phyloP scores from a whole-genome alignment of 2,329 filamentous ascomycete genomes.

The Zymoseptoria crescenta region DNA sequence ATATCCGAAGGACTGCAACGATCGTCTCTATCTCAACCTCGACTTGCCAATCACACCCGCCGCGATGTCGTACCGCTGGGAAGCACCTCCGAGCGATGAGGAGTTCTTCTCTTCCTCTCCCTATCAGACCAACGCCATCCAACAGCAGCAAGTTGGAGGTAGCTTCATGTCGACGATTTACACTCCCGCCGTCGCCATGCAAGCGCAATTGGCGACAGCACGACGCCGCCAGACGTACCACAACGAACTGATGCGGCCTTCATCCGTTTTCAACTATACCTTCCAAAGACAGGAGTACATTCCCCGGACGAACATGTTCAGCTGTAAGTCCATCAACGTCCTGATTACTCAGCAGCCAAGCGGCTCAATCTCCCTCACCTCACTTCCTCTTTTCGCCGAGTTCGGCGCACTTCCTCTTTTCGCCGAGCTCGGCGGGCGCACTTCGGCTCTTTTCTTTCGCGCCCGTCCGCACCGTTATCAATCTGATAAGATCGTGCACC shows the following conservation, averaged over 20 bases:
- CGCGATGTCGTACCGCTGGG: background rate
- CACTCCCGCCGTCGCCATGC: background rate
- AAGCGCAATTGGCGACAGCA: background rate
- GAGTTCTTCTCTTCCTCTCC: background rate
- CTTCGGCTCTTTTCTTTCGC: too few relatives aligned
- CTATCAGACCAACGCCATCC: background rate
- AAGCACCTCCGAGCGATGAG: background rate
- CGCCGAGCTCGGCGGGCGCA: background rate
- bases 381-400: background rate
- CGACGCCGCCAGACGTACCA: background rate
- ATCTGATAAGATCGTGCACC: background rate
- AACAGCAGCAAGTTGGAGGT: background rate
- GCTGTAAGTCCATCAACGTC: background rate
- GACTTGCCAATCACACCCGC: background rate
- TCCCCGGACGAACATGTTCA: background rate
- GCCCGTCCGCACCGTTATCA: background rate
- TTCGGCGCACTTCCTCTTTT: background rate
- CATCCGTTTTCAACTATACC: background rate
- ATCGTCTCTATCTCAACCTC: background rate
- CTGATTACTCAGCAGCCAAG: background rate
- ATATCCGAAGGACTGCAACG: background rate
- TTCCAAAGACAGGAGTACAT: background rate
- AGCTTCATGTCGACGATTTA: background rate
- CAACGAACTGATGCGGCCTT: background rate
- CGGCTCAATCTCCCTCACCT: background rate